Evolutionary conservation across 345 rosid genomes (phyloP), one percentile per base, ranked within the genome.

Genomic region (Firmiana major): DNA sequence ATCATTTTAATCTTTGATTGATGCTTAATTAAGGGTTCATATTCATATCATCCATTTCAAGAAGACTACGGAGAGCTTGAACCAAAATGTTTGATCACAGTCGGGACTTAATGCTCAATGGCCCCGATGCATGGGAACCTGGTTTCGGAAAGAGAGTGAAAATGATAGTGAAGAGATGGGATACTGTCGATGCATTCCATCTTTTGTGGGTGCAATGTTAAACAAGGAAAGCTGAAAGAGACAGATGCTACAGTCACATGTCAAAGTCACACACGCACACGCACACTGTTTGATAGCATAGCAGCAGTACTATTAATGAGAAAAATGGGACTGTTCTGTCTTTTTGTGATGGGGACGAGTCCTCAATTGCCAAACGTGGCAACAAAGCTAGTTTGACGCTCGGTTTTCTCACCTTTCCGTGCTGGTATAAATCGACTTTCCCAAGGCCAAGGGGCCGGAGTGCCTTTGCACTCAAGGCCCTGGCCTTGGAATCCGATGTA

Each of bases 201-300:
- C 88, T 87, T 89, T 89, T 85, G 91, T 88, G 92, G 90, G 91
- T 89, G 88, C 90, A 88, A 86, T 87, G 89, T 88, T 89, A 88
- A 90, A 85, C 63, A 78, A 67, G 92, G 98, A 81, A 91, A 87
- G 10, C 42, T 86, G 94, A 90, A 78, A 79, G 81, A 42, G 97
- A 93, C 94, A 48, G 71, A 82, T 79, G 88, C 84, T 75, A 48
- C 63, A 80, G 84, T 82, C 86, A 84, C 84, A 83, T 80, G 99
- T 89, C 96, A 86, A 80, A 80, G 74, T 91, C 94, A 81, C 65
- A 49, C 19, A 45, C 22, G 11, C 65, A 71, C 67, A 60, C 75
- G 75, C 75, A 71, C 75, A 71, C 46, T 71, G 62, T 71, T 71
- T 40, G 57, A 24, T 5, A 10, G 38, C 59, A 54, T 54, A 54